Base-by-base conservation (phyloP, 2,329 filamentous ascomycete species). In the Cylindrodendrum hubeiense region DNA sequence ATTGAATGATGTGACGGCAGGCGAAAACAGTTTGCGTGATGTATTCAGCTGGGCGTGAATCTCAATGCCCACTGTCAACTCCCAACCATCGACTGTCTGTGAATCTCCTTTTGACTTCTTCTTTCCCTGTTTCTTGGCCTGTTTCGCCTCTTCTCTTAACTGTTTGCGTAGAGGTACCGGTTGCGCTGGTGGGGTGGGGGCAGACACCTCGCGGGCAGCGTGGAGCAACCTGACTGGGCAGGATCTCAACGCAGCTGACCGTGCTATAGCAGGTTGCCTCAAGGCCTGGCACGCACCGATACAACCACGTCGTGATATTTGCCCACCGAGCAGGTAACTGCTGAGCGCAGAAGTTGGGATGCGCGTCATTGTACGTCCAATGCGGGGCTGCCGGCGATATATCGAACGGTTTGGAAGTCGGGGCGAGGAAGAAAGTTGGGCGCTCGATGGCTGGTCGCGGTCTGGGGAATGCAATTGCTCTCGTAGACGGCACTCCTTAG, bases 1-100 rank as follows among this genome's bases (percentile, higher is more conserved):
- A 74, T 90, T 89, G 75, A 89, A 86, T 1, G 88, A 89, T 0
- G 90, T 90, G 13, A 83, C 79, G 12, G 91, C 91, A 39, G 87
- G 79, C 1, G 96, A 98, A 82, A 99, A 99, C 60, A 99, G 88
- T 81, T 99, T 99, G 75, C 87, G 86, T 5, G 88, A 85, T 0
- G 95, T 96, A 79, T 98, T 97, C 75, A 99, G 86, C 80, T 98
- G 95, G 21, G 96, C 96, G 78, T 99, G 96, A 69, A 99, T 96
- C 82, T 99, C 96, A 71, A 99, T 95, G 66, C 96, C 96, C 28
- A 98, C 94, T 0, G 95, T 98, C 74, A 98, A 84, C 79, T 98
- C 93, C 96, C 96, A 99, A 34, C 90, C 90, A 6, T 85, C 81
- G 1, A 88, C 87, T 19, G 82, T 85, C 76, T 89, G 87, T 2